These are phyloP conservation scores for Xylariales sp. DNA, from an alignment of 2,329 filamentous ascomycete genomes.

Conservation along the genomic window DNA sequence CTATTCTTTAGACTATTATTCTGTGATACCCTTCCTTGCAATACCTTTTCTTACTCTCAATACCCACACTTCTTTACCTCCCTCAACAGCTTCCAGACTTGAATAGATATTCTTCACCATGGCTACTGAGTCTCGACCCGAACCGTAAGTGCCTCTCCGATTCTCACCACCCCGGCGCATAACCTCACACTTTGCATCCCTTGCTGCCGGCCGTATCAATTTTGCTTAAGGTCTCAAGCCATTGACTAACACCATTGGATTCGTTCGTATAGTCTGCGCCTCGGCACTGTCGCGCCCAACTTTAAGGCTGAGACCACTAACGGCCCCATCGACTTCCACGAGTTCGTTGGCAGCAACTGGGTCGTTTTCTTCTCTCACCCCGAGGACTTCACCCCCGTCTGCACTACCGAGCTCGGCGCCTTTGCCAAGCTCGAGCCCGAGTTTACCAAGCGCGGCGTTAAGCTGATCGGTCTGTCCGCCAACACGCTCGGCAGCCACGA, in stretches of 20 bases:
- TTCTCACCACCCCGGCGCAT: background rate
- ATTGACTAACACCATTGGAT: constrained; percentile 19
- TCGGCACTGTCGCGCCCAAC: constrained; percentile 78
- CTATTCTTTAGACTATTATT: constrained; percentile 14
- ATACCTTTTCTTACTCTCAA: background rate
- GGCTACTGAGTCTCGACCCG: constrained; percentile 45
- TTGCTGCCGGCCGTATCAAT: background rate
- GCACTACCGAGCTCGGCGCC: constrained; percentile 93
- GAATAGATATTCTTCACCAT: constrained; percentile 40
- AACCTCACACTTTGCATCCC: background rate
- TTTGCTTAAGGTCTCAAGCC: background rate
- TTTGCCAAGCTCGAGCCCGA: constrained; percentile 91
- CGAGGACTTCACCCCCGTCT: constrained; percentile 93
- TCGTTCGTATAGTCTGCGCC: constrained; percentile 63
- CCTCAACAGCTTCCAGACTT: constrained; percentile 1
- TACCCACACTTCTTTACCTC: constrained; percentile 3
- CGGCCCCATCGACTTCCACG: constrained; percentile 83
- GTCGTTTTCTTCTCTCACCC: constrained; percentile 87
- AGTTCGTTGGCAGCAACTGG: constrained; percentile 84
- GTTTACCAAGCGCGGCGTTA: constrained; percentile 86
- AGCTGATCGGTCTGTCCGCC: constrained; percentile 90
- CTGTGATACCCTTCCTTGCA: constrained; percentile 33
- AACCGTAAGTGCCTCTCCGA: constrained; percentile 45
- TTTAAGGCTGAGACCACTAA: constrained; percentile 85
- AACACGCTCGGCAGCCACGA: constrained; percentile 87